phyloP scores from a whole-genome alignment of 768 basidiomycete species.

The Vishniacozyma victoriae region DNA sequence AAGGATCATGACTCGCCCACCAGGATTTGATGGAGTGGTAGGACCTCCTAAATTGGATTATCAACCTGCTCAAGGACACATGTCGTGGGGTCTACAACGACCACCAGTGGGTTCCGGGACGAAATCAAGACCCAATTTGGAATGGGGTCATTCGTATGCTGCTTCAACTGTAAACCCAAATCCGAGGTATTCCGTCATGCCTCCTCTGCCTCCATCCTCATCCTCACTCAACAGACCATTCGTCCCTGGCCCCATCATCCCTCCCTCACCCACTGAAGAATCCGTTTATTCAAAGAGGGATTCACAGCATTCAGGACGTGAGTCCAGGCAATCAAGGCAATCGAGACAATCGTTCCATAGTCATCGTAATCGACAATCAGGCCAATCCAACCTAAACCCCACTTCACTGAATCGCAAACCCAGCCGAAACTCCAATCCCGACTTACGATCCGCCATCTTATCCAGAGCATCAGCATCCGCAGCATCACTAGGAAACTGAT shows the following conservation, averaged over 20 bases:
- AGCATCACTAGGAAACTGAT: too few relatives aligned
- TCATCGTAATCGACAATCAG: neutral
- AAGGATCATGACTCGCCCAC: too few relatives aligned
- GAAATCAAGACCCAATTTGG: too few relatives aligned
- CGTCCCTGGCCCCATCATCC: neutral
- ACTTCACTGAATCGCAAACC: too few relatives aligned
- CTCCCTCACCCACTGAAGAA: neutral
- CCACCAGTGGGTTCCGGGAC: too few relatives aligned
- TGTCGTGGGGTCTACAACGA: too few relatives aligned
- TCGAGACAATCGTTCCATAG: neutral
- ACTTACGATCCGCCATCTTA: neutral
- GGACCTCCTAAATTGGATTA: too few relatives aligned
- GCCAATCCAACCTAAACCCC: too few relatives aligned
- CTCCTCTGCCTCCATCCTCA: neutral
- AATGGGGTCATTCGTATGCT: constrained; percentile 12
- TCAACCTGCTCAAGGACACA: too few relatives aligned
- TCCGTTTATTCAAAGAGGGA: neutral
- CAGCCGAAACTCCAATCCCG: too few relatives aligned
- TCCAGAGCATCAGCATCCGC: neutral
- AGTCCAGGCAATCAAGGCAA: neutral
- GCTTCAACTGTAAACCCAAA: neutral
- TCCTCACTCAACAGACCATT: neutral
- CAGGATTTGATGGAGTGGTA: too few relatives aligned
- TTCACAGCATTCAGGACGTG: neutral
- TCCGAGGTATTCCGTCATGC: neutral